Base-by-base conservation (phyloP, 2,329 filamentous ascomycete species). In the Plenodomus lindquistii region DNA sequence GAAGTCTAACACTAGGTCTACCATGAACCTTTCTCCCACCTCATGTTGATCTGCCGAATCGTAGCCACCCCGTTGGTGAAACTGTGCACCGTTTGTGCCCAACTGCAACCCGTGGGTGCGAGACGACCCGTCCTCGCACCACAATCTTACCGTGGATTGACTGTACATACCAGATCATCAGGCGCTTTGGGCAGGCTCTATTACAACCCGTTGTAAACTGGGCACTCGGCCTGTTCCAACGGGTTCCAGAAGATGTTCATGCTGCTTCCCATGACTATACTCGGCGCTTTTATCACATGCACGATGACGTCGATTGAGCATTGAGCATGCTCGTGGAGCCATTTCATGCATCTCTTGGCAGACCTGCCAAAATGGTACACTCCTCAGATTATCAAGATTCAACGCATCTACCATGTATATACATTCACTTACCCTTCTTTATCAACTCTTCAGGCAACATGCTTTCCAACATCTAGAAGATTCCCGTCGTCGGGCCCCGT, bases 401-500 rank as follows among this genome's bases (percentile, higher is more conserved):
- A n/a, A n/a, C n/a, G n/a, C n/a, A n/a, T n/a, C n/a, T n/a, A n/a
- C n/a, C n/a, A n/a, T n/a, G n/a, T n/a, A n/a, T n/a, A n/a, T n/a
- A n/a, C n/a, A n/a, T n/a, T n/a, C n/a, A n/a, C n/a, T n/a, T n/a
- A n/a, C n/a, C n/a, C n/a, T n/a, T n/a, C n/a, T n/a, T n/a, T n/a
- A n/a, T 24, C 6, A 24, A 5, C 6, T 5, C 34, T 7, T 36
- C 17, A n/a, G 13, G 34, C 34, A 18, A 39, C 24, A n/a, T 42
- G 37, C 19, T 16, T 45, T 4, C 50, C 52, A 13, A 54, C 50
- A 39, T 57, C 47, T 4, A 64, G 20, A 36, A 63, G 38, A 35
- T 61, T 50, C 2, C 64, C 65, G 34, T 50, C 60, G 24, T 70
- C 63, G 2, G 80, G 80, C 0, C 80, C 80, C 0, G 74, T 79